These are phyloP conservation scores for Cladobotryum mycophilum DNA, from an alignment of 2,329 filamentous ascomycete genomes.

Conservation along the genomic window DNA sequence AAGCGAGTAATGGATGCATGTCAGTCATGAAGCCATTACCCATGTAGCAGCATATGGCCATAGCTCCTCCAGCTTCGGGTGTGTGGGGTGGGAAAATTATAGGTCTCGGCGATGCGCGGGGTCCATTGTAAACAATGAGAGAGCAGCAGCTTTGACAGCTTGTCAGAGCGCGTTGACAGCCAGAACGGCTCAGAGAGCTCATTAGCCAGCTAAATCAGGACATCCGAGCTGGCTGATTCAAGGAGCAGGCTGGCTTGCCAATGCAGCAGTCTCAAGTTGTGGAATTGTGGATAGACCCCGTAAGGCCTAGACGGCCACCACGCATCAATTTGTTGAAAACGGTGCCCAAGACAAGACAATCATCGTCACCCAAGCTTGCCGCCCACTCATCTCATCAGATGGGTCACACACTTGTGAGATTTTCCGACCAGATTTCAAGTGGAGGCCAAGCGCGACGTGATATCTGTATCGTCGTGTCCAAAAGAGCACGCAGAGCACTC, in stretches of 20 bases:
- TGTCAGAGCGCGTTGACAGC: slow-evolving; percentile 3
- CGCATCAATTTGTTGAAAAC: no score
- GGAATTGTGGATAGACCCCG: no score
- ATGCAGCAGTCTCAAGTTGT: background rate
- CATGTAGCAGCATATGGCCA: background rate
- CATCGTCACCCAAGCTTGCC: slow-evolving; percentile 6
- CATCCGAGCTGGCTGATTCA: background rate
- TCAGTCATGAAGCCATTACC: background rate
- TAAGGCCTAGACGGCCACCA: no score
- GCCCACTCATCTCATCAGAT: background rate
- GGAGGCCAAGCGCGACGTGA: no score
- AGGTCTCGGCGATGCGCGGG: slow-evolving; percentile 11
- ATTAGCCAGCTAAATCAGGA: no score
- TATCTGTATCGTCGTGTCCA: no score
- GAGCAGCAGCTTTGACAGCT: background rate
- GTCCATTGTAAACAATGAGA: slow-evolving; percentile 17
- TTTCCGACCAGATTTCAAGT: background rate
- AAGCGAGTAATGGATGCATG: background rate
- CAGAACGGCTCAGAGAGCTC: background rate
- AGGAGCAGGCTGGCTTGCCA: background rate
- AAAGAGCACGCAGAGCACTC: no score
- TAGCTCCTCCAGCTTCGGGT: slow-evolving; percentile 5
- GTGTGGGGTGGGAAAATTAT: no score
- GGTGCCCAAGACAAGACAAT: background rate
- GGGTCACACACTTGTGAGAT: background rate